These are phyloP conservation scores for Sugiyamaella boreocaroliniensis DNA, from an alignment of 805 yeast genomes.

Conservation along the genomic window DNA sequence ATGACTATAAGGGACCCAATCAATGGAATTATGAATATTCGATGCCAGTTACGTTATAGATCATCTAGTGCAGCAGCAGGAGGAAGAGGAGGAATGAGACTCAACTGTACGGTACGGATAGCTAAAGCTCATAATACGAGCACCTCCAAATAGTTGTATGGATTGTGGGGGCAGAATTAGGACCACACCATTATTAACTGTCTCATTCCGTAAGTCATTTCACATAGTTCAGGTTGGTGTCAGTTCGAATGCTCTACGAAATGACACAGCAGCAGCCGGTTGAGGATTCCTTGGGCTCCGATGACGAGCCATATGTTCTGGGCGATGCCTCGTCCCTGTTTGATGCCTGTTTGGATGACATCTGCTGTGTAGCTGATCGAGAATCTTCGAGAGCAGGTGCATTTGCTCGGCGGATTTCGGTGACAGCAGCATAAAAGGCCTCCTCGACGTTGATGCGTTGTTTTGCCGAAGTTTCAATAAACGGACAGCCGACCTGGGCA, in stretches of 20 bases:
- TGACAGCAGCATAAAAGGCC: constrained; percentile 53
- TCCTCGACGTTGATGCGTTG: constrained; percentile 85
- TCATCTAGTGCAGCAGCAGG: too few species aligned
- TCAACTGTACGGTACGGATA: too few species aligned
- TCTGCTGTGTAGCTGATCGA: neutral
- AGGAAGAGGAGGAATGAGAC: too few species aligned
- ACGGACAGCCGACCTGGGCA: constrained; percentile 51
- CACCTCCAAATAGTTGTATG: too few species aligned
- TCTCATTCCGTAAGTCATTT: neutral
- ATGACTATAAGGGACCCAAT: too few species aligned
- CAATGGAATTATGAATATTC: too few species aligned
- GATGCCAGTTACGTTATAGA: too few species aligned
- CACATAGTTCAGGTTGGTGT: neutral
- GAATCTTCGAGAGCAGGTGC: neutral
- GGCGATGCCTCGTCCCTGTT: neutral
- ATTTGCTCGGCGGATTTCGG: constrained; percentile 15
- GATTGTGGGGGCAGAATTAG: too few species aligned
- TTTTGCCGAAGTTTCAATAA: constrained; percentile 90
- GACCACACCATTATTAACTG: too few species aligned
- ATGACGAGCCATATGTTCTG: neutral
- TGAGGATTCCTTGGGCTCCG: neutral
- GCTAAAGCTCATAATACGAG: too few species aligned
- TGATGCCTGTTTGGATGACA: neutral
- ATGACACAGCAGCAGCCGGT: constrained; percentile 1
- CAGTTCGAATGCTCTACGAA: neutral